Evolutionary conservation across 306 rosid species (phyloP).

Genomic region (Cicer judaicum): DNA sequence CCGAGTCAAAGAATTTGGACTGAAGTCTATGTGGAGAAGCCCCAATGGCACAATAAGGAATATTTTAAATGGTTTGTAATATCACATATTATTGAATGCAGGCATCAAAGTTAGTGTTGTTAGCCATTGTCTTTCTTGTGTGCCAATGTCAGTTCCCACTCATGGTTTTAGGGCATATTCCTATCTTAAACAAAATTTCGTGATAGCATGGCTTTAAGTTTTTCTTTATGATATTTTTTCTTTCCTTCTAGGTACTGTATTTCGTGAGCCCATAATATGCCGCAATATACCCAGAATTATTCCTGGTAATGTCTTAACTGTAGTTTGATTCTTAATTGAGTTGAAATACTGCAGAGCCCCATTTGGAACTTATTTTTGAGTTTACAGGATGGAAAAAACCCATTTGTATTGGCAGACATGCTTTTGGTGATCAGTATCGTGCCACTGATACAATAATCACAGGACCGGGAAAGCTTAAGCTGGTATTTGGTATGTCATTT

Average conservation of each 20-base stretch:
- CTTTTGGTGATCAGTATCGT: constrained; percentile 98
- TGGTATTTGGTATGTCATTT: constrained; percentile 81
- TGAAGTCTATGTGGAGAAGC: constrained; percentile 98
- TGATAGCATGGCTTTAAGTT: neutral
- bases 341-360: constrained; percentile 35
- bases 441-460: constrained; percentile 79
- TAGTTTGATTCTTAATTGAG: constrained; percentile 34
- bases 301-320: constrained; percentile 62
- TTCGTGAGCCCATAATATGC: constrained; percentile 94
- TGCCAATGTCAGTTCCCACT: neutral
- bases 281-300: constrained; percentile 77
- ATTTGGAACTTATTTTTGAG: constrained; percentile 51
- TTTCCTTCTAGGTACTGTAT: constrained; percentile 79
- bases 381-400: constrained; percentile 96
- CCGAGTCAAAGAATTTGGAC: constrained; percentile 91
- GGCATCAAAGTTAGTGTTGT: constrained; percentile 29
- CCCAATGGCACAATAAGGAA: constrained; percentile 98
- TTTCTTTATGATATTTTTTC: constrained; percentile 20
- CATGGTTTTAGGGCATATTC: neutral
- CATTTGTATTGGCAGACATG: constrained; percentile 97
- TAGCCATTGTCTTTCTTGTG: constrained; percentile 17
- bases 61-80: constrained; percentile 79
- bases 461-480: constrained; percentile 91
- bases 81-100: constrained; percentile 18
- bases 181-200: neutral